Conservation (phyloP, 768 basidiomycete species). For the Calvatia gigantea region DNA sequence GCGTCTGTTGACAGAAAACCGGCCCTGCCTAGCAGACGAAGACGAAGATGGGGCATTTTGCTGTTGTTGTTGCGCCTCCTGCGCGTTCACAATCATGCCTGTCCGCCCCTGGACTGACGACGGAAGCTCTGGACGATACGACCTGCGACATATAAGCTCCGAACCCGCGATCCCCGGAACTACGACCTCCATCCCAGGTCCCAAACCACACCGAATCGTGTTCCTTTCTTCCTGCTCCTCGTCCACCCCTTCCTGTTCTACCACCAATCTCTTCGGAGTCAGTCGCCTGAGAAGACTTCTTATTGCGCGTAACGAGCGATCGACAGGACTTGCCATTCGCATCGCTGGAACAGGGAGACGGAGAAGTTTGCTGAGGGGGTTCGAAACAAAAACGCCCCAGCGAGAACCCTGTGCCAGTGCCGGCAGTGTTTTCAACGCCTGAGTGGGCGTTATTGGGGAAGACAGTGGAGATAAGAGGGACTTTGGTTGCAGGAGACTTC, state of each 20-base stretch:
- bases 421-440: conserved; percentile 10
- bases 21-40: conserved; percentile 21
- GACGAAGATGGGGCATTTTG: conserved; percentile 14
- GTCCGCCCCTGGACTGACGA: background rate
- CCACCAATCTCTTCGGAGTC: background rate
- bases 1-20: conserved; percentile 19
- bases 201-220: conserved; percentile 7
- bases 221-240: background rate
- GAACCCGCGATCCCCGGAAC: background rate
- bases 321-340: conserved; percentile 11
- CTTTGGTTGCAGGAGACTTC: conserved; percentile 10
- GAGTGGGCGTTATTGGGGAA: conserved; percentile 10
- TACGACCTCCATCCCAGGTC: conserved; percentile 7
- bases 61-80: conserved; percentile 15
- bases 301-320: conserved; percentile 11
- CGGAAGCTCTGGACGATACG: conserved; percentile 25
- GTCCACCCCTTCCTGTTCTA: background rate
- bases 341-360: conserved; percentile 6
- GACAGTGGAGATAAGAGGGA: background rate
- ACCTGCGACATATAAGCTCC: conserved; percentile 7
- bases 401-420: conserved; percentile 8
- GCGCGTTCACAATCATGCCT: conserved; percentile 7
- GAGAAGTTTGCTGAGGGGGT: conserved; percentile 9
- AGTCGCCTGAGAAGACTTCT: conserved; percentile 10
- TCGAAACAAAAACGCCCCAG: conserved; percentile 11